Conservation (phyloP, 208 protist species). For the Jaenimonas drosophilae region DNA sequence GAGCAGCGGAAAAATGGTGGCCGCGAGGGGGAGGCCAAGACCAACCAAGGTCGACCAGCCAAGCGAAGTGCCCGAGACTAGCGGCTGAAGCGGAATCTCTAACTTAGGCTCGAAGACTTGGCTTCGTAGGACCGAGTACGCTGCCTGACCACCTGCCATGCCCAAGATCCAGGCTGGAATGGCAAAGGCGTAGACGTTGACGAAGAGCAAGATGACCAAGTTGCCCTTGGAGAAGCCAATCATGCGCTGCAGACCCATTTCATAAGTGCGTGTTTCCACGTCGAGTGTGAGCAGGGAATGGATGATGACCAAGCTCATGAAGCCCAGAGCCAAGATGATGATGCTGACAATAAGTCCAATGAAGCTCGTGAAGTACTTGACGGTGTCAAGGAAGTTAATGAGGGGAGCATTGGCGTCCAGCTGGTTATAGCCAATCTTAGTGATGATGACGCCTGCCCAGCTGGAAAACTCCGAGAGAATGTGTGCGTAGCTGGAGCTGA, state of each 20-base stretch:
- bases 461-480: conserved; percentile 26
- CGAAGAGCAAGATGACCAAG: conserved; percentile 42
- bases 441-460: conserved; percentile 38
- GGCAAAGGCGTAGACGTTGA: conserved; percentile 56
- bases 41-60: conserved; percentile 58
- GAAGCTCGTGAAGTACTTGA: conserved; percentile 80
- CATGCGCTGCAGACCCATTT: conserved; percentile 91
- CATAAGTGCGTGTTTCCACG: conserved; percentile 89
- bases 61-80: conserved; percentile 29
- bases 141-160: conserved; percentile 47
- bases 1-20: conserved; percentile 82
- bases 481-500: conserved; percentile 20
- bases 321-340: conserved; percentile 66
- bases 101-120: conserved; percentile 21
- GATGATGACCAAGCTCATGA: conserved; percentile 86
- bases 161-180: conserved; percentile 76
- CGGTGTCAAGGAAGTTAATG: conserved; percentile 35
- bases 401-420: conserved; percentile 40
- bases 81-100: conserved; percentile 15
- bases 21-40: conserved; percentile 70
- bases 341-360: conserved; percentile 86
- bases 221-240: conserved; percentile 54
- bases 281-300: conserved; percentile 91
- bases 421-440: conserved; percentile 53
- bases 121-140: conserved; percentile 25